Evolutionary conservation across 164 flowering plant genomes (phyloP).

Genomic region (Berberis vulgaris): DNA sequence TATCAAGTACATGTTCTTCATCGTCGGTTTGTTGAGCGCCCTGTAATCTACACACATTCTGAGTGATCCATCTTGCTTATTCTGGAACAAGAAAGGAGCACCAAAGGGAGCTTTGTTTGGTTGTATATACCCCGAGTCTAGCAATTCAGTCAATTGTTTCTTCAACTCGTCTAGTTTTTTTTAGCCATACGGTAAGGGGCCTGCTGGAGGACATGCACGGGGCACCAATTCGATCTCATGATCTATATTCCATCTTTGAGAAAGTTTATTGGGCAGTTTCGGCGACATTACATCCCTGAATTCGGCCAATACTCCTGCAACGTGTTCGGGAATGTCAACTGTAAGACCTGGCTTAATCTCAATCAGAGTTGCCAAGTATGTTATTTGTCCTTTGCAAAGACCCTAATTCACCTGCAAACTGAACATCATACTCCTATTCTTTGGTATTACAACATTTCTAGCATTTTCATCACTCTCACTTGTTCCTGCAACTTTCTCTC

Average conservation of each 20-base stretch:
- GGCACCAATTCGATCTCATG: slow-evolving; percentile 12
- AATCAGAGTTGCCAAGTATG: slow-evolving; percentile 1
- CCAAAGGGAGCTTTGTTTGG: neutral
- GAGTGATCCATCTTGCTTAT: neutral
- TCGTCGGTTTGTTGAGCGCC: neutral
- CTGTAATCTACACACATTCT: slow-evolving; percentile 2
- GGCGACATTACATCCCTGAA: slow-evolving; percentile 9
- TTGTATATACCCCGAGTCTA: neutral
- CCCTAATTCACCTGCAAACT: neutral
- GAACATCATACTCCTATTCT: neutral
- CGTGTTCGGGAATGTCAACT: neutral
- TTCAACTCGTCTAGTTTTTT: slow-evolving; percentile 2
- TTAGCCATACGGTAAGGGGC: slow-evolving; percentile 7
- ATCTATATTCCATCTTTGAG: slow-evolving; percentile 4
- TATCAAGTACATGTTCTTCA: slow-evolving; percentile 1
- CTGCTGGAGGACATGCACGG: neutral
- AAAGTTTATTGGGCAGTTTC: slow-evolving; percentile 7
- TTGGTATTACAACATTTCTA: neutral
- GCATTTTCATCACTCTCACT: neutral
- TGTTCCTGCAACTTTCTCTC: neutral
- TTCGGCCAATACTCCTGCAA: neutral
- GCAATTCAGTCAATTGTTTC: neutral
- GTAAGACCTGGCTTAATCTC: neutral
- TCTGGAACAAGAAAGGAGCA: neutral
- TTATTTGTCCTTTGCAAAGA: neutral